phyloP scores from a whole-genome alignment of 2,329 filamentous ascomycete genomes.

The Tolypocladium cylindrosporum region DNA sequence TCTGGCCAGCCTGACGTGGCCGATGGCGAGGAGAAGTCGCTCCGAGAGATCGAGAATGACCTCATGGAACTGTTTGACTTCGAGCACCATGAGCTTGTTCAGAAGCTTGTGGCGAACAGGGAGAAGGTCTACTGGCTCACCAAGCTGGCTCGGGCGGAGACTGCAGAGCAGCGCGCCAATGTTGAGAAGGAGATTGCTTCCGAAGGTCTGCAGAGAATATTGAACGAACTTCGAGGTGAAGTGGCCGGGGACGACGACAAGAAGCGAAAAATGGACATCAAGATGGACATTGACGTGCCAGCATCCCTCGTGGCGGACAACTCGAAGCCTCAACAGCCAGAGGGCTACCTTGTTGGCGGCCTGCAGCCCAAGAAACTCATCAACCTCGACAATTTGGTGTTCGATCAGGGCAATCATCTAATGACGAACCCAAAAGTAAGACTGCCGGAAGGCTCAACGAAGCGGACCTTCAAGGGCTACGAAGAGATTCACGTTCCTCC shows the following conservation, averaged over 20 bases:
- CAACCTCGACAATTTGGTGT: constrained; percentile 91
- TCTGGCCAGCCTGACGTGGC: constrained; percentile 60
- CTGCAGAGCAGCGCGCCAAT: constrained; percentile 62
- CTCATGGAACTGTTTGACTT: constrained; percentile 98
- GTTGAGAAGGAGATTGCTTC: constrained; percentile 88
- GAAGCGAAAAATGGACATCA: constrained; percentile 71
- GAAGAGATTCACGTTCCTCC: constrained; percentile 96
- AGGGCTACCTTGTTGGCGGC: constrained; percentile 66
- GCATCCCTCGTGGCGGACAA: constrained; percentile 42
- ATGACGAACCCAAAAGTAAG: constrained; percentile 99
- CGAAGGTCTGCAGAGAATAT: constrained; percentile 73
- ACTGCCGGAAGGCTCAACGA: constrained; percentile 87
- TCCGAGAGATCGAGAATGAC: constrained; percentile 95
- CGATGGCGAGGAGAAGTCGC: constrained; percentile 70
- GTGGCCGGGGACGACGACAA: constrained; percentile 46
- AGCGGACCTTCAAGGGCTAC: constrained; percentile 93
- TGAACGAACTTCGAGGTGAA: constrained; percentile 80
- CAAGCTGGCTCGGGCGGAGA: constrained; percentile 71
- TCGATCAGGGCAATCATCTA: constrained; percentile 95
- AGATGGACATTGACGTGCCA: constrained; percentile 84
- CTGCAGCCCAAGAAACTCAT: constrained; percentile 79
- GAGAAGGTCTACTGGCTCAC: constrained; percentile 96
- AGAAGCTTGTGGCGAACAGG: constrained; percentile 81
- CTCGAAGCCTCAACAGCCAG: constrained; percentile 44
- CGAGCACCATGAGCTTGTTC: constrained; percentile 86